A percentile compares a stretch with the other conserved stretches of the same genome.
Conservation (phyloP, 345 rosid species). For the Psidium friedrichsthalianum region DNA sequence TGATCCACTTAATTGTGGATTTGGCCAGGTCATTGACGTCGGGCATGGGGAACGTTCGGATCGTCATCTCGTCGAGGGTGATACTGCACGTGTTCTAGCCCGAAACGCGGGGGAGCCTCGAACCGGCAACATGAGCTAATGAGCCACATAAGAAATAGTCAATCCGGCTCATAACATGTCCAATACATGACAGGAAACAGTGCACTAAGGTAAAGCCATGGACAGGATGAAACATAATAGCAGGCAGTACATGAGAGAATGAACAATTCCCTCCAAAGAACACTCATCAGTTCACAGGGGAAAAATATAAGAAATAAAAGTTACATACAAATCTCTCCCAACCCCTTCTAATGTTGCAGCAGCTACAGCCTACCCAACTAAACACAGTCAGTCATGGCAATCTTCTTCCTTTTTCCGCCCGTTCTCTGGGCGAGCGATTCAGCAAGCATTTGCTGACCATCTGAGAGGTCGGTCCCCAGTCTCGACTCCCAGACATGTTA, state of each 20-base stretch:
- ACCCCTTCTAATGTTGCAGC: background rate
- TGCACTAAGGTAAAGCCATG: background rate
- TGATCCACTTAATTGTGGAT: background rate
- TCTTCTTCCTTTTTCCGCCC: background rate
- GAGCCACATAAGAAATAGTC: background rate
- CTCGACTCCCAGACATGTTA: constrained; percentile 1
- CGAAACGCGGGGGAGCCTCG: background rate
- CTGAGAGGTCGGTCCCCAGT: background rate
- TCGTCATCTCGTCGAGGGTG: background rate
- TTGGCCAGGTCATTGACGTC: background rate
- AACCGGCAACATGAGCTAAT: background rate
- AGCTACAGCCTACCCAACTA: constrained; percentile 1
- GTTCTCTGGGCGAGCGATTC: background rate
- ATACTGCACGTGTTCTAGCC: background rate
- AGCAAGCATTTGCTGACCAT: background rate
- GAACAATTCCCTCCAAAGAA: constrained; percentile 25
- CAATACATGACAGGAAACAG: background rate
- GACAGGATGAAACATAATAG: background rate
- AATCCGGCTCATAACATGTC: background rate
- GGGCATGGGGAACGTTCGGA: background rate
- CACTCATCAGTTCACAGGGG: background rate
- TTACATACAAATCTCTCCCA: background rate
- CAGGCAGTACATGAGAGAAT: constrained; percentile 10
- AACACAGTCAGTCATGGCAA: background rate
- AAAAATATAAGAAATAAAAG: background rate